Evolutionary conservation across 2,329 filamentous ascomycete species (phyloP), one percentile per base, ranked within the genome.

Genomic region (Neopestalotiopsis sp.): DNA sequence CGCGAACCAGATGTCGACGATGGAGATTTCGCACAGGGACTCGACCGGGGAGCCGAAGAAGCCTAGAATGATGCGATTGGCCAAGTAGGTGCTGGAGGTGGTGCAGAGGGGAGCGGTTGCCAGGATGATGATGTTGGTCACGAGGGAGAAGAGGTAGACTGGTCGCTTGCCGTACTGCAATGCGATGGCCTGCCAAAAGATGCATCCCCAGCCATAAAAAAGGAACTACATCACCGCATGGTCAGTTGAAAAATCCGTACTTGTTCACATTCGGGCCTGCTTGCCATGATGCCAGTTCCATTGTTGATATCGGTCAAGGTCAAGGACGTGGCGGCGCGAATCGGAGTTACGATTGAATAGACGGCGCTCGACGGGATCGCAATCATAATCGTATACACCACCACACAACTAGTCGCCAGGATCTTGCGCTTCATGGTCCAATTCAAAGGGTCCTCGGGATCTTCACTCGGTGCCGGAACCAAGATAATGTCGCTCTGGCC

Each of bases 361-460:
- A 83, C 78, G 0, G 77, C 81, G 2, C 80, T 80, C 1, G 78
- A 74, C 1, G 73, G 71, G 4, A 74, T 63, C 32, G 32, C 42
- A 28, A 38, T 17, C 24, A 38, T 28, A 71, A 72, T 2, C 71
- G 49, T 71, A 66, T 42, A 73, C 67, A 76, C 67, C 10, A 78
- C 72, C 10, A 73, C 73, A 69, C 74, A 78, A 40, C 73, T 52
- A 34, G 79, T 61, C 5, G 76, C 75, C 42, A 76, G 67, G n/a
- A 71, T 67, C 70, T 78, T 78, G 69, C 76, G 75, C 20, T 75
- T 69, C 14, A 73, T 69, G 24, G 71, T 71, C 85, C 85, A 86
- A 69, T 85, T 88, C 42, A 89, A 76, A 2, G 86, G 86, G 69
- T 88, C 86, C 56, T 86, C 84, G 4, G 85, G 83, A 69, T 88